These are phyloP conservation scores for Amaranthus hypochondriacus DNA, from an alignment of 148 eudicot species.

Conservation along the genomic window DNA sequence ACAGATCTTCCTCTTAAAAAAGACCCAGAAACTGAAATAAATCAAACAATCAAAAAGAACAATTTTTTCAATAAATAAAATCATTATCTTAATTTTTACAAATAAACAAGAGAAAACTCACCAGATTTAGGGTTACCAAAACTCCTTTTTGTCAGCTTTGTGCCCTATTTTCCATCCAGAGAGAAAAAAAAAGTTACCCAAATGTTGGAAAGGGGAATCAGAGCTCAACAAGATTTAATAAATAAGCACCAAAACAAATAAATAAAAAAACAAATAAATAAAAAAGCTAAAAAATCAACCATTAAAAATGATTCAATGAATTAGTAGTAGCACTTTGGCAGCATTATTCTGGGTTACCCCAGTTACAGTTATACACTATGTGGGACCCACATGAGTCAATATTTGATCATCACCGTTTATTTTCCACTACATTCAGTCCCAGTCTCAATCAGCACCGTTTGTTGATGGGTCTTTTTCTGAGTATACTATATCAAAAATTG, in stretches of 20 bases:
- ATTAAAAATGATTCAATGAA: conserved; percentile 21
- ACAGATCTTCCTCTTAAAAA: conserved; percentile 15
- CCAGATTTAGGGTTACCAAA: conserved; percentile 37
- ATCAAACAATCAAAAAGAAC: conserved; percentile 13
- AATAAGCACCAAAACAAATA: conserved; percentile 18
- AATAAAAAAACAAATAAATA: neutral
- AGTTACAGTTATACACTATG: conserved; percentile 6
- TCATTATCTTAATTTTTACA: conserved; percentile 2
- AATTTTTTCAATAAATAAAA: conserved; percentile 9
- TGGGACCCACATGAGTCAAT: conserved; percentile 20
- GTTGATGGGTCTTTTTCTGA: conserved; percentile 7
- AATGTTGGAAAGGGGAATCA: conserved; percentile 24
- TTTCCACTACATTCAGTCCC: conserved; percentile 1
- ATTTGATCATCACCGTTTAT: conserved; percentile 15
- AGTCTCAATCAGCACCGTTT: conserved; percentile 18
- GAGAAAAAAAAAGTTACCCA: conserved; percentile 25
- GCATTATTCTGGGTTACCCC: conserved; percentile 21
- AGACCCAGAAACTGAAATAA: conserved; percentile 11
- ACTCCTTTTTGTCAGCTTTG: conserved; percentile 21
- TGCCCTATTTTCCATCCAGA: conserved; percentile 29
- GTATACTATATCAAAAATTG: no score
- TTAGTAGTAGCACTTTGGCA: conserved; percentile 25
- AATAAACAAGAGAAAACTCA: conserved; percentile 20
- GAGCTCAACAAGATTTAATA: conserved; percentile 19
- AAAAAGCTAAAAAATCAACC: neutral